A percentile compares a stretch with the other conserved stretches of the same genome.
These are phyloP conservation scores for Prunus davidiana DNA, from an alignment of 306 rosid genomes.

Conservation along the genomic window DNA sequence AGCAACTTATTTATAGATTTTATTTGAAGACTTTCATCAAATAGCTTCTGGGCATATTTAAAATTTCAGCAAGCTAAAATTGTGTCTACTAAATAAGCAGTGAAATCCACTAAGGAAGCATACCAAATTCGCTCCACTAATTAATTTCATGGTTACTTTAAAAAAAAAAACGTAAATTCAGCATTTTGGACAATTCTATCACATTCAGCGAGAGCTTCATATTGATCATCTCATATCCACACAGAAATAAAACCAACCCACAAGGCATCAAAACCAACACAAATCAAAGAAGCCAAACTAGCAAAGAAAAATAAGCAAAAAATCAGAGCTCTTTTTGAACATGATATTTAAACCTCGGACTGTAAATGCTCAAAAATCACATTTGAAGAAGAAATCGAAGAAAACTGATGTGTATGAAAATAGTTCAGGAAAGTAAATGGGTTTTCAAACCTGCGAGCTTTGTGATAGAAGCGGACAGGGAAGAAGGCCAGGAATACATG, in stretches of 20 bases:
- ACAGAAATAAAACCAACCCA: no score
- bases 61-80: background rate
- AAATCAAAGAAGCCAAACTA: background rate
- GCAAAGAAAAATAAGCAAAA: background rate
- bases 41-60: conserved; percentile 22
- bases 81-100: background rate
- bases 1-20: background rate
- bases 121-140: background rate
- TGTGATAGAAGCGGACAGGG: conserved; percentile 68
- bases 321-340: background rate
- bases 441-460: conserved; percentile 75
- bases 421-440: background rate
- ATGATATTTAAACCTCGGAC: background rate
- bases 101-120: background rate
- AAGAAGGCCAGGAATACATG: conserved; percentile 89
- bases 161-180: no score
- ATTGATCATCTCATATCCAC: no score
- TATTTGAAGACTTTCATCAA: conserved; percentile 40
- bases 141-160: background rate
- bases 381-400: background rate
- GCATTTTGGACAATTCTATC: background rate
- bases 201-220: no score
- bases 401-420: background rate
- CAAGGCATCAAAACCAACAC: background rate
- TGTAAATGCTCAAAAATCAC: background rate